These are phyloP conservation scores for Perkinsus marinus DNA, from an alignment of 169 alveolate genomes.

Conservation along the genomic window DNA sequence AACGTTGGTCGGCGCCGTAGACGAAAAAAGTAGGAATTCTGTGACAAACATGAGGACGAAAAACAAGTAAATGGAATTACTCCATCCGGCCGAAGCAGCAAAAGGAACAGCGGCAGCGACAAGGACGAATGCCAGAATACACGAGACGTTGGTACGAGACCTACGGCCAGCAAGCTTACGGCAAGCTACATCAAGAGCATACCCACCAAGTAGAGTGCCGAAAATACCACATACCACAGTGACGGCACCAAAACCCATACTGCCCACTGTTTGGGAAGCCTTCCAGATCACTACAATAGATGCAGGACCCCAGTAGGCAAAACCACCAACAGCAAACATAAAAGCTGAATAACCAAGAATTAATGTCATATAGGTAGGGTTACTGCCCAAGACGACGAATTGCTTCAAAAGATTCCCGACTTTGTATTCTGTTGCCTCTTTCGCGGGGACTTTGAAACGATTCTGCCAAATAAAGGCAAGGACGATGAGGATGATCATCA, in stretches of 20 bases:
- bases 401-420: neutral
- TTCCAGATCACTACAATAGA: neutral
- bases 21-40: neutral
- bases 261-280: neutral
- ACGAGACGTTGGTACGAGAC: neutral
- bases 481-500: neutral
- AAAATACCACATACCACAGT: constrained; percentile 7
- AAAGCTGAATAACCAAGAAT: neutral
- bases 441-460: constrained; percentile 2
- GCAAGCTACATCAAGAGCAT: neutral
- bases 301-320: neutral
- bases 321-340: neutral
- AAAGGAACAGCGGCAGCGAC: neutral
- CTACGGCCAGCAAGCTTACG: neutral
- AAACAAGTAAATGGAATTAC: neutral
- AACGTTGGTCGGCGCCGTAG: constrained; percentile 7
- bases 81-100: neutral
- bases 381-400: neutral
- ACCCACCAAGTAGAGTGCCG: constrained; percentile 4
- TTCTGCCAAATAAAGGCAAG: constrained; percentile 3
- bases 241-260: constrained; percentile 6
- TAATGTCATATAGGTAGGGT: neutral
- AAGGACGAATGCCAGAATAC: neutral
- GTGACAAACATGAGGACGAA: neutral
- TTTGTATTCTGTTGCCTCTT: neutral